Base-by-base conservation (phyloP, 2,329 filamentous ascomycete species). In the Phyllachora maydis region DNA sequence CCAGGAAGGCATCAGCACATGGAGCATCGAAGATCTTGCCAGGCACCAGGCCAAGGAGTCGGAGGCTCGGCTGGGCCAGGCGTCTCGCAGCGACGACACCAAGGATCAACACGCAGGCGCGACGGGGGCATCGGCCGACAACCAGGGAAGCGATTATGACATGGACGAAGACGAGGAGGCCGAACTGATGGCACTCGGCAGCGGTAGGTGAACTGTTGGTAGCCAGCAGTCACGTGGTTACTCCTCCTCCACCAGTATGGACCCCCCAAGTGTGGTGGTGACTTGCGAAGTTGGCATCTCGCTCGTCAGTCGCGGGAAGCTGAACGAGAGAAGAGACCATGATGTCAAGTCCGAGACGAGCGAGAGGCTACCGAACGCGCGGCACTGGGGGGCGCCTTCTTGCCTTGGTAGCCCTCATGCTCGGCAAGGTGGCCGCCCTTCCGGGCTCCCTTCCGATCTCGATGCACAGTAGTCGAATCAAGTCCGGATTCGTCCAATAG, bases 1-100 rank as follows among this genome's bases (percentile, higher is more conserved):
- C 43, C 82, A 91, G 39, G 83, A 93, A 34, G 88, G 85, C 1
- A 78, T 93, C 39, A 88, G 78, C 38, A 90, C 78, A 7, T 98
- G 88, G 88, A 82, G 73, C 28, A 52, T 78, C 19, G 63, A 66
- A 28, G 81, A 95, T 39, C 49, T 95, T 24, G 65, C 73, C 47
- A 59, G 54, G 23, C 75, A 92, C 48, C 74, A 90, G 53, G 65
- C 70, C 42, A 79, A 77, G 47, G 53, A 67, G 35, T 73, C 77
- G 29, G 54, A 70, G 31, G 71, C 78, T 34, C 61, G 54, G 32
- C 76, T 77, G 35, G 54, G 56, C 28, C 65, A 72, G 35, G 50
- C 76, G 18, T 57, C 65, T 39, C 57, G 59, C 25, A 47, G 53
- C 30, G 39, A 38, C 30, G 50, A 42, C 32, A 16, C 36, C 40